Base-by-base conservation (phyloP, 2,329 filamentous ascomycete species). In the Rugonectria rugulosa region DNA sequence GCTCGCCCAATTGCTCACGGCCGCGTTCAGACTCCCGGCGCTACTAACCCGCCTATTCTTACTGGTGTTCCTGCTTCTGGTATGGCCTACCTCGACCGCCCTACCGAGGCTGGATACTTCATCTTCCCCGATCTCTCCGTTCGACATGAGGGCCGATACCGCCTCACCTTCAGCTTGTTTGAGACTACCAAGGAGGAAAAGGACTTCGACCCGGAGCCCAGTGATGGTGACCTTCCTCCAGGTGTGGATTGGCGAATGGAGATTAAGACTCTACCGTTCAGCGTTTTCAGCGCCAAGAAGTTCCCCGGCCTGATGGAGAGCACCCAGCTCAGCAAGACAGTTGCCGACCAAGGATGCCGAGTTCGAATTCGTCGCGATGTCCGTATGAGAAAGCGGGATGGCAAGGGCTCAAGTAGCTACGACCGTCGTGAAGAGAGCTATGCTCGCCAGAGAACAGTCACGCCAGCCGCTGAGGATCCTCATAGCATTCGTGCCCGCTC, bases 41-140 rank as follows among this genome's bases (percentile, higher is more conserved):
- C 89, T 10, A 85, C 86, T 44, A 88, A 87, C 54, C 88, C 89
- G 37, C 90, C 95, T 0, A 93, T 98, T 20, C 79, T 99, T 64
- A 98, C 94, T 0, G 95, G 95, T 62, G 94, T 96, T 66, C 92
- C 93, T 1, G 94, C 97, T 12, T 95, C 94, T 15, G 95, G 94
- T 54, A 96, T 97, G 84, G 93, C 94, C 20, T 97, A 98, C 71
- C 83, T 99, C 45, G 94, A 98, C 72, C 89, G 94, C 38, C 95
- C 95, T 3, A 75, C 77, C 32, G 84, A 87, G 64, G 86, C 85
- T 36, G 95, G 93, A 50, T 99, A 98, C 75, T 99, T 99, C 75
- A 91, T 99, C 73, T 99, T 99, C 72, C 95, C 95, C 3, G 95
- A 99, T 74, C 80, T 98, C 23, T 97, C 94, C 0, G 94, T 99